Base-by-base conservation (phyloP, 768 basidiomycete genomes). In the Boletus vinaceobasis region DNA sequence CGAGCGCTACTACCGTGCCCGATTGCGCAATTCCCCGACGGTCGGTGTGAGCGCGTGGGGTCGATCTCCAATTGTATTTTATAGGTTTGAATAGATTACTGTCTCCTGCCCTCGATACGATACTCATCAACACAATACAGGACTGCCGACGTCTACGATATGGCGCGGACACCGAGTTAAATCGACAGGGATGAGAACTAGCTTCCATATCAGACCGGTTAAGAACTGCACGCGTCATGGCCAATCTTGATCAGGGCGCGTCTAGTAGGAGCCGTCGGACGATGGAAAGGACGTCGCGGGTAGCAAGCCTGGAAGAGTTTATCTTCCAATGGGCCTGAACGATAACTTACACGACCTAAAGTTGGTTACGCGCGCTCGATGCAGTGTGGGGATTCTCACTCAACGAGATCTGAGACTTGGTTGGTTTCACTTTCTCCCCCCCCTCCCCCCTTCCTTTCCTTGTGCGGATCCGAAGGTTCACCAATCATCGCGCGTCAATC, bases 381-480 rank as follows among this genome's bases (percentile, higher is more conserved):
- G 35, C 17, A 19, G 17, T n/a, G n/a, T 6, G 32, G 31, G 17
- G 37, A 10, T 44, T 58, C 45, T 26, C 33, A 33, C 23, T 23
- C 23, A 4, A n/a, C n/a, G n/a, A n/a, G n/a, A n/a, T n/a, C 33
- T 13, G 33, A 33, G 33, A 39, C 26, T 50, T 32, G 19, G 43
- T 39, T 21, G 10, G 48, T 46, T 36, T n/a, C 29, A 17, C 17
- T 38, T 38, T 17, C 7, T 17, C 48, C 11, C 51, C 46, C 33
- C 13, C 33, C 33, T 17, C 17, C 23, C 29, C 37, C 38, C 32
- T 32, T 49, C 31, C 17, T 43, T 31, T 36, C 27, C 47, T 36
- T 38, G 33, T 21, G 46, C 59, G 53, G 59, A 52, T 40, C 50
- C 54, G 47, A 46, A 45, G 40, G 50, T 21, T 44, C 19, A 36